Percentiles rank a stretch among this genome's conserved stretches.
phyloP scores from a whole-genome alignment of 768 basidiomycete genomes.

The Pleurotus djamor region DNA sequence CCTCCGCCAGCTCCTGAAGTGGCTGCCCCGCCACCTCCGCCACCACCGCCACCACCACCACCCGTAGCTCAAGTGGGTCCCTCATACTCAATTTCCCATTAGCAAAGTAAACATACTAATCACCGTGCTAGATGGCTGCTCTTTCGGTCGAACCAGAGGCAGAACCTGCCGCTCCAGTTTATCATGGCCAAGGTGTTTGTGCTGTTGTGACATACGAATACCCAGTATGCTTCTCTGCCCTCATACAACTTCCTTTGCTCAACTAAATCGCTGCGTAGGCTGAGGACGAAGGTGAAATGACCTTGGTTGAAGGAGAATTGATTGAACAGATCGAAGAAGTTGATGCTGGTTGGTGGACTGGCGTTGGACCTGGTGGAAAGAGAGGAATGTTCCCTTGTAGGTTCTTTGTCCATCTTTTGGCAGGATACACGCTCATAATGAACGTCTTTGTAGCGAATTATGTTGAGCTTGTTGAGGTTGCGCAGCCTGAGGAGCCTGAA shows the following conservation, averaged over 20 bases:
- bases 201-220: slow-evolving; percentile 85
- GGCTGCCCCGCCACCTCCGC: slow-evolving; percentile 20
- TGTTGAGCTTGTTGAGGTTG: slow-evolving; percentile 67
- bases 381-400: slow-evolving; percentile 83
- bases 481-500: slow-evolving; percentile 32
- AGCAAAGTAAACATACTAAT: background rate
- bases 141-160: slow-evolving; percentile 34
- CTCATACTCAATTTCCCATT: too few species aligned
- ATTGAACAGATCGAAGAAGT: slow-evolving; percentile 82
- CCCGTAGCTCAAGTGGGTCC: slow-evolving; percentile 35
- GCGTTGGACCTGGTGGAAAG: slow-evolving; percentile 68
- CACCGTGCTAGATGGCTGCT: slow-evolving; percentile 24
- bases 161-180: slow-evolving; percentile 11
- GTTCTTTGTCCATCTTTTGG: slow-evolving; percentile 13
- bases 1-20: too few species aligned
- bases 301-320: slow-evolving; percentile 74
- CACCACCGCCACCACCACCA: slow-evolving; percentile 37
- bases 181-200: slow-evolving; percentile 43
- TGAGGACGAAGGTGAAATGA: slow-evolving; percentile 85
- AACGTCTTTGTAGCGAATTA: slow-evolving; percentile 64
- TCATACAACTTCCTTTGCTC: background rate
- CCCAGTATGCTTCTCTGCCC: slow-evolving; percentile 38
- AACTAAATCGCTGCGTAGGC: slow-evolving; percentile 39
- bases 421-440: background rate
- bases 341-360: slow-evolving; percentile 93